phyloP scores from a whole-genome alignment of 2,329 filamentous ascomycete species.

The Didymella glomerata region DNA sequence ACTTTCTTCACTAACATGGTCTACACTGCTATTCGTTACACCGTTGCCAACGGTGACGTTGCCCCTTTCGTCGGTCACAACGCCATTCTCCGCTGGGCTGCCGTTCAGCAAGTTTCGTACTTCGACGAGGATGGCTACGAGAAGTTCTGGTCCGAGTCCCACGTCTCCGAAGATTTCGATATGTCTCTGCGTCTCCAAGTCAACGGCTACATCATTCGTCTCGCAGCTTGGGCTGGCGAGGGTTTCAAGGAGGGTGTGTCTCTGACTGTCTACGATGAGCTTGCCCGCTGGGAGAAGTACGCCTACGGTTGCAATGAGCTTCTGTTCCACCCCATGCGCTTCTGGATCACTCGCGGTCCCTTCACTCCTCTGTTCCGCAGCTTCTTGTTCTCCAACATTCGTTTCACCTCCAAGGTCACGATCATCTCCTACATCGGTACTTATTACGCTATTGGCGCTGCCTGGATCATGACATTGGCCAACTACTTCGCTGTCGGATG shows the following conservation, averaged over 20 bases:
- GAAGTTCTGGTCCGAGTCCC: conserved; percentile 76
- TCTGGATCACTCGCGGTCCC: conserved; percentile 68
- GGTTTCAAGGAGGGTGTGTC: conserved; percentile 78
- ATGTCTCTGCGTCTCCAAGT: conserved; percentile 75
- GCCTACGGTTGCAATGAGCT: conserved; percentile 74
- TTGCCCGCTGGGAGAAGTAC: conserved; percentile 64
- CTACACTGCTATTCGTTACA: conserved; percentile 74
- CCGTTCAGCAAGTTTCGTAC: conserved; percentile 65
- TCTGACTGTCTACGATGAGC: conserved; percentile 73
- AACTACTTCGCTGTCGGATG: conserved; percentile 77
- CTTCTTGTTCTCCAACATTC: conserved; percentile 68
- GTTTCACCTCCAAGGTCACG: conserved; percentile 71
- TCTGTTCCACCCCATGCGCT: conserved; percentile 71
- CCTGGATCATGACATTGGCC: conserved; percentile 68
- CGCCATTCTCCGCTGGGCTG: conserved; percentile 74
- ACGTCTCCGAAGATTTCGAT: conserved; percentile 80
- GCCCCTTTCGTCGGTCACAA: conserved; percentile 80
- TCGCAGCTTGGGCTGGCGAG: conserved; percentile 71
- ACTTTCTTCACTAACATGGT: conserved; percentile 80
- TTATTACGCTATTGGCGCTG: conserved; percentile 73
- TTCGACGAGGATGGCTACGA: conserved; percentile 66
- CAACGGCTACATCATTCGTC: conserved; percentile 70
- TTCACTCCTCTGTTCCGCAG: conserved; percentile 69
- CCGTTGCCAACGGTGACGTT: conserved; percentile 73
- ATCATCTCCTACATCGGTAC: conserved; percentile 74